phyloP scores from a whole-genome alignment of 2,329 filamentous ascomycete species.

The Ceratocystis smalleyi region DNA sequence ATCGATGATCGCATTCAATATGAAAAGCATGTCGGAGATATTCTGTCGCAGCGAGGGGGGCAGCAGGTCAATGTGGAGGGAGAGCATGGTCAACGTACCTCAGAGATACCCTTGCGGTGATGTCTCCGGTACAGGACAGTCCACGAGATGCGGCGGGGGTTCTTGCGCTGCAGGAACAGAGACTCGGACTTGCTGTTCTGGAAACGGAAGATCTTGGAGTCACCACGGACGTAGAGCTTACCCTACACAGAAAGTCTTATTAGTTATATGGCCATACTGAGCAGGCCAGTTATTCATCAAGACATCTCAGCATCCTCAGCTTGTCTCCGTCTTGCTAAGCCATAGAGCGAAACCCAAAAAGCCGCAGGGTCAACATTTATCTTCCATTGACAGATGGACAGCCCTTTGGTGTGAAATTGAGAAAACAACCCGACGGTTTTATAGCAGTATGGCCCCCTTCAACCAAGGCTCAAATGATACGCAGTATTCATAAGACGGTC shows the following conservation, averaged over 20 bases:
- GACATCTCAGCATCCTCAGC: neutral
- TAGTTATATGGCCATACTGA: constrained; percentile 4
- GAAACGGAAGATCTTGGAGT: constrained; percentile 99
- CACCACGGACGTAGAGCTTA: constrained; percentile 98
- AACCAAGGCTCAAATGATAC: neutral
- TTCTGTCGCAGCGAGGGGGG: neutral
- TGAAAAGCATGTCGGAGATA: neutral
- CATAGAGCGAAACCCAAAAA: neutral
- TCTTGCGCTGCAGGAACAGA: constrained; percentile 99
- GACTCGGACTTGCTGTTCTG: constrained; percentile 99
- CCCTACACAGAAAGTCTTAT: constrained; percentile 44
- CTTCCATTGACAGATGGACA: neutral
- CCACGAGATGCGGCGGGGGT: constrained; percentile 98
- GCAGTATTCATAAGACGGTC: neutral
- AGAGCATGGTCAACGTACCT: constrained; percentile 49
- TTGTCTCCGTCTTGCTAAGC: neutral
- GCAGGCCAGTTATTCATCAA: neutral
- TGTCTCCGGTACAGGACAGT: constrained; percentile 95
- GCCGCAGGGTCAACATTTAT: neutral
- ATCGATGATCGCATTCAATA: neutral
- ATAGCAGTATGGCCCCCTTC: neutral
- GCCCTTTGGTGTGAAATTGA: neutral
- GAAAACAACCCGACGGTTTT: neutral
- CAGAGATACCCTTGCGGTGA: constrained; percentile 99
- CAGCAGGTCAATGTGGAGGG: neutral